Evolutionary conservation across 176 grass and related monocot species (phyloP), one percentile per base, ranked within the genome.

Genomic region (Triticum aestivum): DNA sequence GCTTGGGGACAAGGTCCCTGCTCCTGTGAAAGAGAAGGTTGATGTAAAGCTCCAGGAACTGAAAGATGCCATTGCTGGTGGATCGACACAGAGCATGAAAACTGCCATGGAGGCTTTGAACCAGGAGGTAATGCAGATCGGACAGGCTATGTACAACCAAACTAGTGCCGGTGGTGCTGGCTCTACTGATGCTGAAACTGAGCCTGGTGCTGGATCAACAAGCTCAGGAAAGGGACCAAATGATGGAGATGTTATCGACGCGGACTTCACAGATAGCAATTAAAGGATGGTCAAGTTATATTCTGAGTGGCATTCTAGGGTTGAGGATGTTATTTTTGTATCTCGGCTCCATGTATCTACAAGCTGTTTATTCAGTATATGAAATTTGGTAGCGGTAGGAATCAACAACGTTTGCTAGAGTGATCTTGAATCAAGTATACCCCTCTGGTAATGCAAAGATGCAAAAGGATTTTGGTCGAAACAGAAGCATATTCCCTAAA

Each of bases 101-200:
- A 92, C 92, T 52, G 85, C 97, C 63, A 99, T 99, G 86, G 86
- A 94, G 24, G 94, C 90, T 29, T 84, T 99, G 76, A 99, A 99
- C 73, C 94, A 99, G 83, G 97, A 99, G 84, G 97, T 99, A 9
- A 91, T 99, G 97, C 97, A 99, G 85, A 91, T 99, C 2, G 97
- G 97, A 0, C 97, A 99, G 71, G 89, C 92, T 4, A 91, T 99
- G 42, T 99, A 96, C 77, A 99, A 99, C 87, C 94, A 96, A 74
- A 87, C 90, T 82, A 89, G 90, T 56, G 64, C 84, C 0, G 76
- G 79, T 65, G 32, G 52, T 76, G 77, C 93, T 4, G 93, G 85
- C 11, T 71, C 92, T 84, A 86, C 91, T 23, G 73, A 75, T 30
- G 72, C 91, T 82, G 92, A 73, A 21, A 79, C 90, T 29, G 96